Percentiles rank a stretch among this genome's conserved stretches.
phyloP scores from a whole-genome alignment of 2,329 filamentous ascomycete species.

The Fusarium sp. region DNA sequence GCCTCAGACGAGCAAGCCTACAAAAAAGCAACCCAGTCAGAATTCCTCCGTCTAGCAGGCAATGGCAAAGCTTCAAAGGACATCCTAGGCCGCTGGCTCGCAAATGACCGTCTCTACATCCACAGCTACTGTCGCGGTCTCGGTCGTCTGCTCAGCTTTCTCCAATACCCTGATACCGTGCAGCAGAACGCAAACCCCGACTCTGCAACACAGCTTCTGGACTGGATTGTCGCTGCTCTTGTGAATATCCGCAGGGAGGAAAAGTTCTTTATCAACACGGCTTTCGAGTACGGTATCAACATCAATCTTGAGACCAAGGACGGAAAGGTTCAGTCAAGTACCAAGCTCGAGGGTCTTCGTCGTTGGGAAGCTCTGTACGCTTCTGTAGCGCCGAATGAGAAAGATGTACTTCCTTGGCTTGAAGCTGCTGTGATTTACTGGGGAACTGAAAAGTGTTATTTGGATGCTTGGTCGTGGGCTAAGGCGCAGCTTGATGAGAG shows the following conservation, averaged over 20 bases:
- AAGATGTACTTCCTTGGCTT: constrained; percentile 61
- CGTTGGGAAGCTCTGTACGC: constrained; percentile 63
- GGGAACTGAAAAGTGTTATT: constrained; percentile 77
- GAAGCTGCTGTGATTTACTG: constrained; percentile 80
- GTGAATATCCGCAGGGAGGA: constrained; percentile 76
- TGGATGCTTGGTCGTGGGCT: constrained; percentile 69
- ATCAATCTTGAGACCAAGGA: constrained; percentile 53
- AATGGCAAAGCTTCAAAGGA: constrained; percentile 68
- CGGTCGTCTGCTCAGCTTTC: constrained; percentile 71
- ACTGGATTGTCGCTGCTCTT: constrained; percentile 72
- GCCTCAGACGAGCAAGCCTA: constrained; percentile 60
- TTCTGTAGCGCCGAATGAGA: constrained; percentile 62
- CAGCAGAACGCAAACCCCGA: constrained; percentile 23
- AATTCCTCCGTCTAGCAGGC: constrained; percentile 75
- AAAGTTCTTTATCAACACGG: constrained; percentile 74
- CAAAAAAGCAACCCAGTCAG: constrained; percentile 70
- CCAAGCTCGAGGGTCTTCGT: constrained; percentile 55
- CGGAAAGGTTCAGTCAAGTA: constrained; percentile 44
- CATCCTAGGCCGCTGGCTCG: constrained; percentile 73
- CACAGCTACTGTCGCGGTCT: constrained; percentile 77
- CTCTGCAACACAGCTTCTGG: constrained; percentile 67
- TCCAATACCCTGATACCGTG: constrained; percentile 62
- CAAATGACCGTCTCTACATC: constrained; percentile 78
- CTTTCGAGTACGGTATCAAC: constrained; percentile 68
- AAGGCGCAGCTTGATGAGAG: constrained; percentile 51